Percentiles rank a stretch among this genome's conserved stretches.
phyloP scores from a whole-genome alignment of 345 rosid genomes.

The Cochlearia excelsa region DNA sequence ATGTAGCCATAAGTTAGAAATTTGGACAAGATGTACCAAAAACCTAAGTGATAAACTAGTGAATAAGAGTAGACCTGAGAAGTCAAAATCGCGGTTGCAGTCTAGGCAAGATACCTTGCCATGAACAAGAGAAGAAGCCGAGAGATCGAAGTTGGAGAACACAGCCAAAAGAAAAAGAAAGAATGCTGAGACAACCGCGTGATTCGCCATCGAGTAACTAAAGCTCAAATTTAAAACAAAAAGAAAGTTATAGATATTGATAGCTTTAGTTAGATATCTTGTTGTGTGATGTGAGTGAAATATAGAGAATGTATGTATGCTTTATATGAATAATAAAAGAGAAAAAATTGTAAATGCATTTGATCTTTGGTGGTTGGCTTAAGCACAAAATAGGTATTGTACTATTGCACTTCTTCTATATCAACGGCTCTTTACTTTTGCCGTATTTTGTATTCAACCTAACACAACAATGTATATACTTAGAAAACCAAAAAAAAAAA shows the following conservation, averaged over 20 bases:
- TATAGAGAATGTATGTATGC: constrained; percentile 1
- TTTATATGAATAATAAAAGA: constrained; percentile 22
- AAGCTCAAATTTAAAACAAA: too few species aligned
- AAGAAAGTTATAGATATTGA: too few species aligned
- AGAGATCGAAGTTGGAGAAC: constrained; percentile 26
- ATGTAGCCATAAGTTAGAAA: too few species aligned
- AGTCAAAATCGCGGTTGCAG: constrained; percentile 29
- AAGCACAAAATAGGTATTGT: too few species aligned
- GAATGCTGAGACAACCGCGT: constrained; percentile 16
- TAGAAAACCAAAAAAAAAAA: too few species aligned
- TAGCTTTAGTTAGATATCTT: constrained; percentile 17
- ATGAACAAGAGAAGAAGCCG: constrained; percentile 23
- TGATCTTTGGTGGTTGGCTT: constrained; percentile 32
- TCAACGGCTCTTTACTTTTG: constrained; percentile 29
- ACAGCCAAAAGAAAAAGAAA: constrained; percentile 26
- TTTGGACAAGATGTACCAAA: neutral
- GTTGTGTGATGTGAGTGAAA: constrained; percentile 17
- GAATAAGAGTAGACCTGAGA: constrained; percentile 33
- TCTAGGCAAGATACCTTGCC: constrained; percentile 36
- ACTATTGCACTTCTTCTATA: constrained; percentile 11
- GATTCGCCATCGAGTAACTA: constrained; percentile 25
- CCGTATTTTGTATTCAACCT: too few species aligned
- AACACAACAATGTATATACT: too few species aligned
- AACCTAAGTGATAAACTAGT: constrained; percentile 4
- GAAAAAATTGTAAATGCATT: too few species aligned